phyloP scores from a whole-genome alignment of 352 stramenopile genomes.

The Saprolegnia diclina region DNA sequence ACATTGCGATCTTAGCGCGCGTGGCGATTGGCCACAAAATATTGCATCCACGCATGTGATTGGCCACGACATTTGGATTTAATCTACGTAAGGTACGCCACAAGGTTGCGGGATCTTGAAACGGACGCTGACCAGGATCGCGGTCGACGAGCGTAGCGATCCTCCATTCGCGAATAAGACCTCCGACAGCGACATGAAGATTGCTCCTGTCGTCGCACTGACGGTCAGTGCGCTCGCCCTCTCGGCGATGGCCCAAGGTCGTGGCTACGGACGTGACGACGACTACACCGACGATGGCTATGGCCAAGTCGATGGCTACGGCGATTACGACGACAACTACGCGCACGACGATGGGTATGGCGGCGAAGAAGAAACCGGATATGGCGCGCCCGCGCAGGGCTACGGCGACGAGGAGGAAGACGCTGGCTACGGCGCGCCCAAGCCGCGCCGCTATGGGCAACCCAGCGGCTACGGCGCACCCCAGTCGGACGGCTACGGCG shows the following conservation, averaged over 20 bases:
- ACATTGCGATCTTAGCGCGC: background rate
- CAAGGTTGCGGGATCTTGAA: constrained; percentile 6
- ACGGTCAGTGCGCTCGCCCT: constrained; percentile 1
- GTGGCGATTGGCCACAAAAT: background rate
- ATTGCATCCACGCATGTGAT: background rate
- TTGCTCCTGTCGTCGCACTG: background rate
- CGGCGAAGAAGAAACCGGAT: background rate
- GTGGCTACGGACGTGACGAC: background rate
- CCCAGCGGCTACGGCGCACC: background rate
- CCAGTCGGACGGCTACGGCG: background rate
- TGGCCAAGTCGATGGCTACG: background rate
- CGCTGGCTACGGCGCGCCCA: background rate
- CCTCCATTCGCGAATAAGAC: constrained; percentile 15
- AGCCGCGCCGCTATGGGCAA: background rate
- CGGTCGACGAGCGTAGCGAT: background rate
- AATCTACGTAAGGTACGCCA: background rate
- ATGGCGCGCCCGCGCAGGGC: background rate
- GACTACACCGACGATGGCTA: background rate
- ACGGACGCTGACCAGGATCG: constrained; percentile 9
- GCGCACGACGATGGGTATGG: background rate
- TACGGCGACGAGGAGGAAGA: background rate
- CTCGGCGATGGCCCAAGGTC: background rate
- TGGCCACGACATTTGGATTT: constrained; percentile 12
- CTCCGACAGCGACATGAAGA: constrained; percentile 10
- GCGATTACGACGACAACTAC: background rate